phyloP scores from a whole-genome alignment of 208 protist species.

The Leishmania major region DNA sequence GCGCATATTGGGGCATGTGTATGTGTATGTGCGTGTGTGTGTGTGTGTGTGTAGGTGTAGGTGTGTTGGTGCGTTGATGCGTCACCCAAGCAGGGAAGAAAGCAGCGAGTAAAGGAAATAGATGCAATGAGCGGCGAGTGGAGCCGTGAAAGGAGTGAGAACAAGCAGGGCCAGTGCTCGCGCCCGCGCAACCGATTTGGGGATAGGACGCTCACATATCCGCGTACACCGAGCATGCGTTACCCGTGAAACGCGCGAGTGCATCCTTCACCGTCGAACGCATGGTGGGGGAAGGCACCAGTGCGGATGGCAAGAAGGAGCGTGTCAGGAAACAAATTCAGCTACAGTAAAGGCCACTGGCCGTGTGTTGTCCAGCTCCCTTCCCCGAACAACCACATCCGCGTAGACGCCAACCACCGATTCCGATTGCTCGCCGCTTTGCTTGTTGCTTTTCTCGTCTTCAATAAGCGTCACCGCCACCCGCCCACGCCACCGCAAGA shows the following conservation, averaged over 20 bases:
- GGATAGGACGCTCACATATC: not conserved
- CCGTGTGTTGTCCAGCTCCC: not conserved
- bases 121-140: not conserved
- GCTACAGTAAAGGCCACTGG: not conserved
- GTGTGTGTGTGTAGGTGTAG: not conserved
- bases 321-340: not conserved
- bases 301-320: not conserved
- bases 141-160: not conserved
- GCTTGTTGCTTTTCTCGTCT: not conserved
- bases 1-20: not conserved
- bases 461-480: not conserved
- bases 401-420: not conserved
- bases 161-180: not conserved
- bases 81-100: not conserved
- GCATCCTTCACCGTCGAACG: not conserved
- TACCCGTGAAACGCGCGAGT: not conserved
- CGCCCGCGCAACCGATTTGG: not conserved
- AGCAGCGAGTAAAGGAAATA: not conserved
- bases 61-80: not conserved
- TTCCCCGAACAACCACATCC: too few relatives aligned
- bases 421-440: not conserved
- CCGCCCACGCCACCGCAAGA: not conserved
- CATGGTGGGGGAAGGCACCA: not conserved
- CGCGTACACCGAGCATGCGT: not conserved
- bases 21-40: not conserved